These are phyloP conservation scores for Haematococcus sp. DNA, from an alignment of 139 green algal genomes.

Conservation along the genomic window DNA sequence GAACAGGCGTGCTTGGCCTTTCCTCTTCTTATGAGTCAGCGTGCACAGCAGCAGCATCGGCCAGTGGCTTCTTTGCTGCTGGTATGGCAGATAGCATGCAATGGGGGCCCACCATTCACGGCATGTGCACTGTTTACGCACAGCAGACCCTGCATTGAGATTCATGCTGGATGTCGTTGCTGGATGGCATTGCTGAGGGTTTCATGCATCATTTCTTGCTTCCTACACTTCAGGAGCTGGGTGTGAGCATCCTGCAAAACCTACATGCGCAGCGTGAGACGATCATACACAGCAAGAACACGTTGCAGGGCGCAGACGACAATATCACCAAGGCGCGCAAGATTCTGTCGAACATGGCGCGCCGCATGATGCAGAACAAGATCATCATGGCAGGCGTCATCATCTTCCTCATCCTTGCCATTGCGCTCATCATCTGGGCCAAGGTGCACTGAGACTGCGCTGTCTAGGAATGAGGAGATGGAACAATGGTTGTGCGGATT, in stretches of 20 bases:
- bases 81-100: too few species aligned
- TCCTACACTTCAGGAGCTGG: constrained; percentile 88
- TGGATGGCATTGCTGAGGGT: background rate
- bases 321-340: constrained; percentile 83
- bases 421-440: constrained; percentile 62
- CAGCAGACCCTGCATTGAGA: too few species aligned
- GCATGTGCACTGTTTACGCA: too few species aligned
- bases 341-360: constrained; percentile 82
- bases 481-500: too few species aligned
- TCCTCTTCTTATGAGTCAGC: too few species aligned
- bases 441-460: constrained; percentile 33
- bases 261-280: constrained; percentile 91
- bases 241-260: constrained; percentile 87
- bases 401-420: constrained; percentile 42
- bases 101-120: too few species aligned
- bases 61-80: too few species aligned
- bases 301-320: constrained; percentile 86
- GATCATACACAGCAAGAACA: constrained; percentile 82
- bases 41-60: background rate
- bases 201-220: too few species aligned
- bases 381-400: constrained; percentile 68
- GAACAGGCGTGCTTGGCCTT: background rate
- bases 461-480: too few species aligned
- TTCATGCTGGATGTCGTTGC: background rate
- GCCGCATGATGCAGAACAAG: constrained; percentile 89